These are phyloP conservation scores for Leishmania tarentolae DNA, from an alignment of 208 protist genomes.

Conservation along the genomic window DNA sequence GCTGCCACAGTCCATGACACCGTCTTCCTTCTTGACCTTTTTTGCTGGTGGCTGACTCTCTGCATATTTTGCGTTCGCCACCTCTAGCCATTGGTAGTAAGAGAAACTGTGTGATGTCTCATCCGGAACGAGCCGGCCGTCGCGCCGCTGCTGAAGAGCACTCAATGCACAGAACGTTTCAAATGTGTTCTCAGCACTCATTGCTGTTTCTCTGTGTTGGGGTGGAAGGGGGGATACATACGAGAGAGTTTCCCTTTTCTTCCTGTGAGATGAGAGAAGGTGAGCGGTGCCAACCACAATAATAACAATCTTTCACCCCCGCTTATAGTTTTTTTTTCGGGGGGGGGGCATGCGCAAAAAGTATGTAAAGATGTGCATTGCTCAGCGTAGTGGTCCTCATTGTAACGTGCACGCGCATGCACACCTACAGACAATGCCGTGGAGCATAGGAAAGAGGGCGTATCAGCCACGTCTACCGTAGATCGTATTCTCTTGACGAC, in stretches of 20 bases:
- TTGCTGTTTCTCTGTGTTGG: background rate
- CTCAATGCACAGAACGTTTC: conserved; percentile 47
- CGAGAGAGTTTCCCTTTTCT: background rate
- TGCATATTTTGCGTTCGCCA: conserved; percentile 25
- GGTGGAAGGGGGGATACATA: too few species aligned
- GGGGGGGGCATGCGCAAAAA: background rate
- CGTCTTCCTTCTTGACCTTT: conserved; percentile 3
- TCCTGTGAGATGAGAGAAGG: background rate
- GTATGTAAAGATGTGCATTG: background rate
- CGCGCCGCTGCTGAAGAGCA: conserved; percentile 32
- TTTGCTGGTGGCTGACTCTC: background rate
- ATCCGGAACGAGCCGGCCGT: conserved; percentile 34
- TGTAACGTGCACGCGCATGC: background rate
- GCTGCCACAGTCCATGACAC: background rate
- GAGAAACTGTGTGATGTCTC: conserved; percentile 24
- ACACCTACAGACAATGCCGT: background rate
- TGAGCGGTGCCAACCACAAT: background rate
- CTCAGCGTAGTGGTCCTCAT: background rate
- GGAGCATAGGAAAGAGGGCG: background rate
- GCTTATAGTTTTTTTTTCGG: background rate
- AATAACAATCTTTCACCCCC: background rate
- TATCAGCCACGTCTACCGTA: background rate
- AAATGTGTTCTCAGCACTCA: conserved; percentile 31
- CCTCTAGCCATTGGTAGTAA: conserved; percentile 46
- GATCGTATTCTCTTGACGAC: background rate